Base-by-base conservation (phyloP, 2,329 filamentous ascomycete genomes). In the Alternaria alternata region DNA sequence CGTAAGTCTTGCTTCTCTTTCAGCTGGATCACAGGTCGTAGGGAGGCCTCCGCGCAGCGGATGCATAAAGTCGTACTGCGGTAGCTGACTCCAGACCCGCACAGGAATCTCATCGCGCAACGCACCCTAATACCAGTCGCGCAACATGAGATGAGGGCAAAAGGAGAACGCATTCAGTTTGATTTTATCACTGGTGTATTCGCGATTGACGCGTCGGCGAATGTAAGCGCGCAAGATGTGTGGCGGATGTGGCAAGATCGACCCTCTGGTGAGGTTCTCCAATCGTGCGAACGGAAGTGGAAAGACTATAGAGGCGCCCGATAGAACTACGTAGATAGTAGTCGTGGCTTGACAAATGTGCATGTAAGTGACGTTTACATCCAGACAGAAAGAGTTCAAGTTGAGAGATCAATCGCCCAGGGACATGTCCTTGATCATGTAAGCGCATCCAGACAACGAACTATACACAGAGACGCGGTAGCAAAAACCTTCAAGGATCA, bases 101-200 rank as follows among this genome's bases (percentile, higher is more conserved):
- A 76, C 51, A 77, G 74, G 1, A 76, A 76, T 48, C 48, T 77
- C 5, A 71, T 77, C 7, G 75, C 70, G 73, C 75, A 75, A 49
- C 61, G 75, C 14, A 75, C 72, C 3, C 53, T 76, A n/a, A 75
- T 77, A 16, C 75, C 74, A 1, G 71, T 65, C 1, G 30, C 73
- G 36, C 36, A 18, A 38, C 36, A 38, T 0, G n/a, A 38, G n/a
- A 3, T 18, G 5, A n/a, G 16, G 0, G 16, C 16, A 8, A 3
- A 18, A 18, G 36, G 36, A n/a, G 36, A 38, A n/a, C 1, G 2
- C 7, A 1, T 38, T 18, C 16, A n/a, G 16, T 38, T 4, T 38
- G n/a, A 3, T 7, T 38, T 38, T n/a, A 1, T 38, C 16, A 38
- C 36, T 1, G 36, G 36, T 16, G 36, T 38, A 2, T 38, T 38